A percentile compares a stretch with the other conserved stretches of the same genome.
These are phyloP conservation scores for Ganoderma leucocontextum DNA, from an alignment of 1,284 basidiomycete genomes.

Conservation along the genomic window DNA sequence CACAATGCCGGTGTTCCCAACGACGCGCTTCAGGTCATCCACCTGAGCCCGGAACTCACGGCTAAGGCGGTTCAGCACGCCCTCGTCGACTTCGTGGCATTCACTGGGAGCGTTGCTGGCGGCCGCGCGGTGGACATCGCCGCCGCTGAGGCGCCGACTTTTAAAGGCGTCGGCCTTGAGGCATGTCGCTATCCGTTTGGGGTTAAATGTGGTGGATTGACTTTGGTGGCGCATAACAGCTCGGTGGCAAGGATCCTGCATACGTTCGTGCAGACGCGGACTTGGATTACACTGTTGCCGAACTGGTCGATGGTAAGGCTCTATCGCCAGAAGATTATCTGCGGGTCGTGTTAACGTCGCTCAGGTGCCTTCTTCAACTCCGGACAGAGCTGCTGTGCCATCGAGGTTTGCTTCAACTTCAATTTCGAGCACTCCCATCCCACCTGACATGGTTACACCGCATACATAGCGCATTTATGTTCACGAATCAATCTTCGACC, in stretches of 20 bases:
- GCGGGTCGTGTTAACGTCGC: conserved; percentile 7
- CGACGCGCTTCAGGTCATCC: conserved; percentile 82
- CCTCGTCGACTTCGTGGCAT: conserved; percentile 83
- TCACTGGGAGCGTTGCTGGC: conserved; percentile 86
- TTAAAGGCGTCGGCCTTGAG: conserved; percentile 85
- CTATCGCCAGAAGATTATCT: background rate
- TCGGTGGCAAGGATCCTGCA: conserved; percentile 96
- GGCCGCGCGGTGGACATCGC: conserved; percentile 72
- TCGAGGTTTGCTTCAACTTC: conserved; percentile 62
- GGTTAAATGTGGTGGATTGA: background rate
- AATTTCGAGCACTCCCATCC: background rate
- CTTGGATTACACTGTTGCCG: conserved; percentile 81
- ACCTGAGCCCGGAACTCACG: conserved; percentile 76
- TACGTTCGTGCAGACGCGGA: conserved; percentile 92
- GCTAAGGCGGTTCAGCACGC: conserved; percentile 73
- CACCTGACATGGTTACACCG: background rate
- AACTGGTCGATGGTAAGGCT: conserved; percentile 86
- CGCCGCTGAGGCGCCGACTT: conserved; percentile 67
- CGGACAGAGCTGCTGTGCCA: conserved; percentile 90
- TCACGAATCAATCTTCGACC: conserved; percentile 83
- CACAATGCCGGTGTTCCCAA: conserved; percentile 79
- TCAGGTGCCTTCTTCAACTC: conserved; percentile 94
- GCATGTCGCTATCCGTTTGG: conserved; percentile 44
- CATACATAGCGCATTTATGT: conserved; percentile 87
- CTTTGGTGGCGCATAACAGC: conserved; percentile 52